These are phyloP conservation scores for Hebeloma cylindrosporum DNA, from an alignment of 768 basidiomycete genomes.

Conservation along the genomic window DNA sequence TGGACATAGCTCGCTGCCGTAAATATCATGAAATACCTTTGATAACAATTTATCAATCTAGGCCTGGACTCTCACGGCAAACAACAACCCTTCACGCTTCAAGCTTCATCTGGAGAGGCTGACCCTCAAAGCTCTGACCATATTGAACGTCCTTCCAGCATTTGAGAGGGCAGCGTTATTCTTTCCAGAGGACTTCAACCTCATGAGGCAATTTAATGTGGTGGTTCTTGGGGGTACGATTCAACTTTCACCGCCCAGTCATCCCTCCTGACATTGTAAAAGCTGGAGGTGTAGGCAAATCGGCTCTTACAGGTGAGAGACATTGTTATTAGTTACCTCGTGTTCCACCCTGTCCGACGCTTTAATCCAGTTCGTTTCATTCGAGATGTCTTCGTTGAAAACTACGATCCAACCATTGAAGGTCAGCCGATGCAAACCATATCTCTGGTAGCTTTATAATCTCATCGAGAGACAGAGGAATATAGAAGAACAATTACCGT, in stretches of 20 bases:
- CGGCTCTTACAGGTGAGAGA: slow-evolving; percentile 65
- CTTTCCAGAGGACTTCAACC: not conserved
- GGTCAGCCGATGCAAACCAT: slow-evolving; percentile 45
- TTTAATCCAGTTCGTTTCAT: slow-evolving; percentile 61
- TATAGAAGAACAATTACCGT: slow-evolving; percentile 67
- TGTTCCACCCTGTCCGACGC: slow-evolving; percentile 9
- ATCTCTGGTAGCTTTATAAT: slow-evolving; percentile 1
- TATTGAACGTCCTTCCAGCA: not conserved
- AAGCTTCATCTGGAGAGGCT: too few relatives aligned
- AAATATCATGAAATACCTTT: too few relatives aligned
- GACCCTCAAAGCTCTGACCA: too few relatives aligned
- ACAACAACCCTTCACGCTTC: slow-evolving; percentile 16
- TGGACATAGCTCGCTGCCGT: too few relatives aligned
- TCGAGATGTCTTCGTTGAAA: slow-evolving; percentile 68
- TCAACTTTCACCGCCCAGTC: slow-evolving; percentile 10
- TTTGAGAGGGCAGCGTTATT: not conserved
- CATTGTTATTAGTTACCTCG: not conserved
- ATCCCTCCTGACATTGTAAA: slow-evolving; percentile 13
- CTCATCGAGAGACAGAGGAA: slow-evolving; percentile 50
- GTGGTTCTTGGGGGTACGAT: slow-evolving; percentile 77
- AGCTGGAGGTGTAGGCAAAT: slow-evolving; percentile 91
- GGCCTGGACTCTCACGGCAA: slow-evolving; percentile 27
- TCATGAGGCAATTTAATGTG: slow-evolving; percentile 71
- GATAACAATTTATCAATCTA: slow-evolving; percentile 12
- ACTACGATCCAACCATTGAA: slow-evolving; percentile 85